Evolutionary conservation across 768 basidiomycete genomes (phyloP), one percentile per base, ranked within the genome.

Genomic region (Chlorophyllum brunneum): DNA sequence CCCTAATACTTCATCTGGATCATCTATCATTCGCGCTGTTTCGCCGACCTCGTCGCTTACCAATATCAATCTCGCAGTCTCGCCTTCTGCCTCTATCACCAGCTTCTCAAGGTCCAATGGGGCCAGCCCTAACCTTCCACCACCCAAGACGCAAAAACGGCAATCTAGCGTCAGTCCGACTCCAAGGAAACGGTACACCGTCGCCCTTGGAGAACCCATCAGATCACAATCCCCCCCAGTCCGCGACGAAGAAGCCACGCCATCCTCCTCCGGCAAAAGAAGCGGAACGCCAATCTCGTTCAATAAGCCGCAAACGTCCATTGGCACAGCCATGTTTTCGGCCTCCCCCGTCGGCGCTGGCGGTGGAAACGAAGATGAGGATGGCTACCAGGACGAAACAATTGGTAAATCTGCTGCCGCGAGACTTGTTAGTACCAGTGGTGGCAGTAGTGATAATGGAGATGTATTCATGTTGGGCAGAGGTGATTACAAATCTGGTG

Each of bases 111-210:
- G 20, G 24, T 48, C 50, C 16, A 26, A 15, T 11, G 48, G 38
- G 22, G 20, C 64, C 11, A 48, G 59, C 18, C 64, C 63, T 23
- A 62, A 63, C 15, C 70, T 80, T 3, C 79, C 80, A 0, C 63
- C 75, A 1, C 80, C 77, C 1, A 76, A 68, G 54, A 48, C 29
- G 55, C 56, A 51, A 56, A 65, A 71, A 38, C 71, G 82, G 16
- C 77, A 75, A 13, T 70, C 74, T 4, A 86, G 82, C 59, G 76
- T 83, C 48, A 82, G 82, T 51, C 82, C 85, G 1, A 89, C 87
- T 2, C 88, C 91, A 1, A 71, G 90, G 54, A 93, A 93, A 61
- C 77, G 91, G 33, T 92, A 93, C 62, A 92, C 91, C 0, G 90
- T 92, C 27, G 90, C 91, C 0, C 76, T 93, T 0, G 89, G 88